Evolutionary conservation across 495 filamentous ascomycete genomes (phyloP), one percentile per base, ranked within the genome.

Genomic region (Hypoxylon cercidicola): DNA sequence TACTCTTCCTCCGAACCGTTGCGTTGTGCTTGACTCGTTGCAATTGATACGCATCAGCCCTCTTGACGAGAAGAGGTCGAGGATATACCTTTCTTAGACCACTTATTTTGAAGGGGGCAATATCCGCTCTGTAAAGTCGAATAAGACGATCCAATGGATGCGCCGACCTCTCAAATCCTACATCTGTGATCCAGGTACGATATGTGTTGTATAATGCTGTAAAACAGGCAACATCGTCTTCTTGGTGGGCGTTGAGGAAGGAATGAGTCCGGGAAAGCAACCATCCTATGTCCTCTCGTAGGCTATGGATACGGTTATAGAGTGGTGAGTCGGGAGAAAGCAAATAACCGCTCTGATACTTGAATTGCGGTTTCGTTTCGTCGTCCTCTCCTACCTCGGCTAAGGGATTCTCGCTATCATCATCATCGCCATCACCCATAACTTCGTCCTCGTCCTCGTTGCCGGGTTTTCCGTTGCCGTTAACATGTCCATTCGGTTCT

Each of bases 171-270:
- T 99, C 95, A 58, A 97, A 96, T 16, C 96, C 96, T 44, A 98
- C 93, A 67, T 99, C 95, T 7, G 96, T 90, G 69, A 99, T 97
- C 92, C 93, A 99, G n/a, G 89, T 93, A 13, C 90, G 81, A 75
- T 97, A 99, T 0, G 95, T 89, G 20, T 88, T 91, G 74, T 97
- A 99, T 10, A 99, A 74, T 20, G 93, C 86, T 30, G 90, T 96
- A 76, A 98, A 99, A 77, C 93, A 97, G 1, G 91, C 85, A 10
- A 99, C 95, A 70, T 98, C 95, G 72, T 99, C 95, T 73, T 97
- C 89, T 73, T 97, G 93, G 50, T 93, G 89, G 43, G 87, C 80
- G 10, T 82, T 88, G 54, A 99, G 75, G 80, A 97, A 98, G 7
- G 82, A 77, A 72, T 99, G 95, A 1, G 94, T 92, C 30, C 83